Conservation (phyloP, 2,329 filamentous ascomycete species). For the Bipolaris victoriae region DNA sequence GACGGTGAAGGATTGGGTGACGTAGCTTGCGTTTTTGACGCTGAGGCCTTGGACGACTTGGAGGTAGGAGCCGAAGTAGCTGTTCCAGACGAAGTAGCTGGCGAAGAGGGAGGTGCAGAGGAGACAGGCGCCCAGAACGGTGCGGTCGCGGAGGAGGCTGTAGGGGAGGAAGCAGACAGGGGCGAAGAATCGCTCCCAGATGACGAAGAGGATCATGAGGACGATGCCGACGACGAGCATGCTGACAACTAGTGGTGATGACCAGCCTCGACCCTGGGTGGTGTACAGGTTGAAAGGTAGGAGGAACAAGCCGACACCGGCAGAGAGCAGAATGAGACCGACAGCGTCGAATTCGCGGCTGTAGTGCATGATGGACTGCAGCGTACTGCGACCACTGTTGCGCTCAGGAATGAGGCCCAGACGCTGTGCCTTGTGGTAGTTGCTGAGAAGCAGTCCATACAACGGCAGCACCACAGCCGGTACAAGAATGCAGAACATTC, state of each 20-base stretch:
- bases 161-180: conserved; percentile 50
- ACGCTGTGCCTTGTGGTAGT: conserved; percentile 65
- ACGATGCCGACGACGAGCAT: conserved; percentile 46
- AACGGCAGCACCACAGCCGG: conserved; percentile 66
- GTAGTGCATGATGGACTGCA: conserved; percentile 60
- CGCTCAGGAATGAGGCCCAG: conserved; percentile 56
- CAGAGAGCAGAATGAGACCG: conserved; percentile 65
- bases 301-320: conserved; percentile 67
- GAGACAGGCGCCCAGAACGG: conserved; percentile 58
- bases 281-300: conserved; percentile 66
- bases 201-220: conserved; percentile 41
- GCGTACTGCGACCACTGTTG: conserved; percentile 53
- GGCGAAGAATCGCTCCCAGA: conserved; percentile 49
- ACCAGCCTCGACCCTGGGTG: conserved; percentile 29
- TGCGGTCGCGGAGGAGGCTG: conserved; percentile 39
- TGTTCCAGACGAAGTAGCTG: conserved; percentile 43
- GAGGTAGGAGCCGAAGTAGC: conserved; percentile 48
- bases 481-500: conserved; percentile 67
- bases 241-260: conserved; percentile 41
- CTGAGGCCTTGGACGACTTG: conserved; percentile 43
- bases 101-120: conserved; percentile 48
- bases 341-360: conserved; percentile 66
- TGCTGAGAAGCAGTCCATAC: conserved; percentile 59
- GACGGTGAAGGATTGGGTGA: conserved; percentile 44
- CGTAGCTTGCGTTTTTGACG: conserved; percentile 41